Percentiles rank a stretch among this genome's conserved stretches.
Evolutionary conservation across 2,329 filamentous ascomycete genomes (phyloP).

Genomic region (Colletotrichum liaoningense): DNA sequence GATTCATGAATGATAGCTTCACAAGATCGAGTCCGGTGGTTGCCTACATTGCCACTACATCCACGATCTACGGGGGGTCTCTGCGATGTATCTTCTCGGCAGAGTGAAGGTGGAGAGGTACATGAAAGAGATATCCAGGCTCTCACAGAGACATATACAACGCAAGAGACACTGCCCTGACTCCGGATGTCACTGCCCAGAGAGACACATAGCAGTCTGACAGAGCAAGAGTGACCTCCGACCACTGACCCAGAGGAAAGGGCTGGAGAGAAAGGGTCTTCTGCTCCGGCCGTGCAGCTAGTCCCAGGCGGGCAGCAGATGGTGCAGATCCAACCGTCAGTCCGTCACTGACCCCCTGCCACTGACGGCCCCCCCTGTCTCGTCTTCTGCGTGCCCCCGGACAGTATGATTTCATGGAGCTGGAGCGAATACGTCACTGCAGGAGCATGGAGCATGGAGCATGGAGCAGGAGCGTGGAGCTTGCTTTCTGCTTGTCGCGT

Average conservation of each 20-base stretch:
- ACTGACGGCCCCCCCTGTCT: constrained; percentile 13
- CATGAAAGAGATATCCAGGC: neutral
- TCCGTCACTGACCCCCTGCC: neutral
- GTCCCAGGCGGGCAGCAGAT: constrained; percentile 7
- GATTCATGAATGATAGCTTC: neutral
- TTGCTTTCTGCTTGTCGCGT: neutral
- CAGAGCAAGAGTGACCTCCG: neutral
- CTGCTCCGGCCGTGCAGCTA: constrained; percentile 7
- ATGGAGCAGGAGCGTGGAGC: neutral
- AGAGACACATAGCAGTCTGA: neutral
- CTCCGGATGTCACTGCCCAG: neutral
- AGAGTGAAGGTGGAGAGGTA: neutral
- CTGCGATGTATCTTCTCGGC: neutral
- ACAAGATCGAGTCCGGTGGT: neutral
- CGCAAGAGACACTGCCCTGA: neutral
- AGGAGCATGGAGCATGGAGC: constrained; percentile 6
- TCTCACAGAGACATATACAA: neutral
- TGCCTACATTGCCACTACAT: neutral
- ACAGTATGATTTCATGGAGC: constrained; percentile 34
- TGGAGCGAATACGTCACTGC: constrained; percentile 27
- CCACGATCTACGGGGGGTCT: neutral
- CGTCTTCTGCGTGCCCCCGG: constrained; percentile 16
- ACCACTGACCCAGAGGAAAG: neutral
- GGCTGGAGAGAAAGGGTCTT: constrained; percentile 16
- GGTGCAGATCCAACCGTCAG: constrained; percentile 15